Evolutionary conservation across 176 grass and related monocot species (phyloP).

Genomic region (Oryza australiensis): DNA sequence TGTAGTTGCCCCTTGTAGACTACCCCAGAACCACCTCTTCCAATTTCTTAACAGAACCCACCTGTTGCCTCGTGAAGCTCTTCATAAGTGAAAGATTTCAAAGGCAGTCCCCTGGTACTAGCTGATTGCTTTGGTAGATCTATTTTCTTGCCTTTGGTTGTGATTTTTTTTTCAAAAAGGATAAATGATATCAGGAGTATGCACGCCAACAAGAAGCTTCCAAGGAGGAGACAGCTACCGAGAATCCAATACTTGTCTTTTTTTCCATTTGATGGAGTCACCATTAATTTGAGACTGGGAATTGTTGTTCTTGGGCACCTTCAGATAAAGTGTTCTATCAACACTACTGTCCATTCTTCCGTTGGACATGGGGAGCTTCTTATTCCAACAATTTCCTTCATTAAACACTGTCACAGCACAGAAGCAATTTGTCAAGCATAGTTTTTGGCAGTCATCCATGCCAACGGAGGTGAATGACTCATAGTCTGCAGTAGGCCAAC

Average conservation of each 20-base stretch:
- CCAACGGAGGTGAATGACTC: not conserved
- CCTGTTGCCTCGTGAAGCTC: constrained; percentile 44
- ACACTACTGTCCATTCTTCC: constrained; percentile 26
- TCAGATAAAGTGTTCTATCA: constrained; percentile 12
- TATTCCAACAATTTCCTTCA: constrained; percentile 22
- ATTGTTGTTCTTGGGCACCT: constrained; percentile 25
- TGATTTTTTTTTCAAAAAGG: not conserved
- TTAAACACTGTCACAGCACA: constrained; percentile 22
- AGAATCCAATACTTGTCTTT: not conserved
- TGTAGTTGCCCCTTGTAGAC: constrained; percentile 40
- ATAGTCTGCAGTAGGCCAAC: constrained; percentile 35
- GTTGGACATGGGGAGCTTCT: constrained; percentile 30
- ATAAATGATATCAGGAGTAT: not conserved
- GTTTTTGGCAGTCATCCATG: not conserved
- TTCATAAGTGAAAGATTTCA: constrained; percentile 40
- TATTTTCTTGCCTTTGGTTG: not conserved
- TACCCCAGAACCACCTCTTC: constrained; percentile 39
- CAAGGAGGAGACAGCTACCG: constrained; percentile 16
- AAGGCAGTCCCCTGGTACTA: not conserved
- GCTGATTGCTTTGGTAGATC: not conserved
- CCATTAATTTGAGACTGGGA: not conserved
- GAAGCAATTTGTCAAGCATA: constrained; percentile 42
- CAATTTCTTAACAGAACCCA: constrained; percentile 44
- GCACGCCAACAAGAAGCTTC: not conserved
- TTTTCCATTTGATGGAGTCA: not conserved